These are phyloP conservation scores for Monosporascus sp. DNA, from an alignment of 2,329 filamentous ascomycete genomes.

Conservation along the genomic window DNA sequence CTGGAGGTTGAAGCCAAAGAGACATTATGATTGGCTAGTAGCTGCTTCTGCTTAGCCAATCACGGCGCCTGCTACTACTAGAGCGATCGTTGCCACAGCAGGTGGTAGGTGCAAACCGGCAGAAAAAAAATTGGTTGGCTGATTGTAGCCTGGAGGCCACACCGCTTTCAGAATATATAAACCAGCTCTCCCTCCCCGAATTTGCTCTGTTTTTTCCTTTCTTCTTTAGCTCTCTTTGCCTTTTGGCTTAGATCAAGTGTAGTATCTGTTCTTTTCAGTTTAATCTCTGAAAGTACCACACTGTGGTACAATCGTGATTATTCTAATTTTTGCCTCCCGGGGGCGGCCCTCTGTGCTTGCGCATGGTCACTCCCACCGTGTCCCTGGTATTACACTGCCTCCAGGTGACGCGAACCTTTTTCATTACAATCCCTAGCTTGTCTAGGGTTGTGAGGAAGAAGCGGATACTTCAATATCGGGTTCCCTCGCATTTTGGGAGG, in stretches of 20 bases:
- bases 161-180: slow-evolving; percentile 16
- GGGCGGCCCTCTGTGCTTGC: slow-evolving; percentile 65
- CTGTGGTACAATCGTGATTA: slow-evolving; percentile 70
- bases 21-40: no score
- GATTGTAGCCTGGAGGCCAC: not conserved
- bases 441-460: slow-evolving; percentile 53
- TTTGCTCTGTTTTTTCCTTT: slow-evolving; percentile 42
- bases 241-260: slow-evolving; percentile 76
- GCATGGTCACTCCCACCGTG: slow-evolving; percentile 61
- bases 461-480: no score
- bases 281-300: slow-evolving; percentile 86
- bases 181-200: not conserved
- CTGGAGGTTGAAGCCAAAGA: no score
- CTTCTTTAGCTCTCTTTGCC: slow-evolving; percentile 49
- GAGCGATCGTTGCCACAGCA: not conserved
- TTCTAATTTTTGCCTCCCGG: slow-evolving; percentile 66
- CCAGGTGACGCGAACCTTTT: slow-evolving; percentile 65
- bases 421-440: slow-evolving; percentile 53
- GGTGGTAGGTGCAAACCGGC: not conserved
- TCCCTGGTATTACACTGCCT: slow-evolving; percentile 72
- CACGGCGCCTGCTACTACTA: no score
- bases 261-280: slow-evolving; percentile 97
- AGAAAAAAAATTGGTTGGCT: slow-evolving; percentile 2
- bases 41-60: no score
- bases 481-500: no score